Percentiles rank a stretch among this genome's conserved stretches.
These are phyloP conservation scores for Aureobasidium namibiae DNA, from an alignment of 2,329 filamentous ascomycete species.

Conservation along the genomic window DNA sequence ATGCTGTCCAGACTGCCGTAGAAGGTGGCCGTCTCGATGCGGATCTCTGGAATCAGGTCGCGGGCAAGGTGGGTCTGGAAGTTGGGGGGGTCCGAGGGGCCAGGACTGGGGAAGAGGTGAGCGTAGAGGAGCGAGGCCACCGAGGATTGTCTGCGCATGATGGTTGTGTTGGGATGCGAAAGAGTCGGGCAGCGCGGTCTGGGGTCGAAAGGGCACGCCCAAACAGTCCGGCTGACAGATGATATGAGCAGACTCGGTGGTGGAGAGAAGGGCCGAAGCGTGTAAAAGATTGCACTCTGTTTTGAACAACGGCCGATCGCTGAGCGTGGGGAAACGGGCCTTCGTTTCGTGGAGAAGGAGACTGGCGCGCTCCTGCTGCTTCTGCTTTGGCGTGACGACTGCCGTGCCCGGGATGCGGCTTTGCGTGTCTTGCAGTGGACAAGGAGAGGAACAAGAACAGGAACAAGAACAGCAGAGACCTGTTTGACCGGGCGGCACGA, in stretches of 20 bases:
- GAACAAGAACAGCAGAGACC: background rate
- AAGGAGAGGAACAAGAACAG: too few relatives aligned
- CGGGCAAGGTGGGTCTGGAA: slow-evolving; percentile 64
- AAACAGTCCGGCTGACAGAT: background rate
- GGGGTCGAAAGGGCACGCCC: background rate
- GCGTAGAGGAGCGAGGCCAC: slow-evolving; percentile 68
- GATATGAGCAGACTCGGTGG: background rate
- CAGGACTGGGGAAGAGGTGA: slow-evolving; percentile 62
- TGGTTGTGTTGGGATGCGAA: background rate
- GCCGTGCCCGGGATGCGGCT: too few relatives aligned
- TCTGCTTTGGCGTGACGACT: too few relatives aligned
- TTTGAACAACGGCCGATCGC: background rate
- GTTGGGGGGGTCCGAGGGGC: slow-evolving; percentile 58
- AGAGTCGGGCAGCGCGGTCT: background rate
- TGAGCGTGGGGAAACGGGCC: background rate
- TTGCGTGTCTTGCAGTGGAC: background rate
- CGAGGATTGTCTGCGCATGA: slow-evolving; percentile 62
- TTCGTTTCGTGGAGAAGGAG: background rate
- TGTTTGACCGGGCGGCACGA: background rate
- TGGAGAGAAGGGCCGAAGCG: background rate
- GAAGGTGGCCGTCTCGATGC: slow-evolving; percentile 68
- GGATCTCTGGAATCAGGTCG: slow-evolving; percentile 66
- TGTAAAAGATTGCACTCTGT: background rate
- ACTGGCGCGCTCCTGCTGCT: background rate
- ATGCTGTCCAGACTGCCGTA: slow-evolving; percentile 72